A percentile compares a stretch with the other conserved stretches of the same genome.
Evolutionary conservation across 2,329 filamentous ascomycete species (phyloP).

Genomic region (Beauveria sp.): DNA sequence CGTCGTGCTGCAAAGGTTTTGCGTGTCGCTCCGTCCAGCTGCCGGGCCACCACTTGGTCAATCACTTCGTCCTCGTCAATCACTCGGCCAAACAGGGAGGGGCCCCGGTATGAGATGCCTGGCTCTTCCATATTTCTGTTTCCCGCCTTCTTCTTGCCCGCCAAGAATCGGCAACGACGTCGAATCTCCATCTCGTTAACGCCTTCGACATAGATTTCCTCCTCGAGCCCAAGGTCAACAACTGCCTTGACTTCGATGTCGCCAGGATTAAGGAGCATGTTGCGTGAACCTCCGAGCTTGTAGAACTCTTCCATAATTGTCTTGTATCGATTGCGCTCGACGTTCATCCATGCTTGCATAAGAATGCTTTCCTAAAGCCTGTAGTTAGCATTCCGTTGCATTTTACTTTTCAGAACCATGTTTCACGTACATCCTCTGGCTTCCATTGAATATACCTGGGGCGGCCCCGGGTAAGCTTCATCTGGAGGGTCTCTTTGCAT

Average conservation of each 20-base stretch:
- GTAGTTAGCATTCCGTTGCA: background rate
- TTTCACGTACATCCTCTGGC: constrained; percentile 38
- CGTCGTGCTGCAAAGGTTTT: constrained; percentile 12
- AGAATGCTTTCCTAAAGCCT: background rate
- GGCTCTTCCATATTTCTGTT: constrained; percentile 16
- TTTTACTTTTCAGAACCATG: background rate
- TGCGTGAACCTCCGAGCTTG: constrained; percentile 2
- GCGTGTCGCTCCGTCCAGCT: constrained; percentile 19
- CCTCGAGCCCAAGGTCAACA: background rate
- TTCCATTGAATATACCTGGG: constrained; percentile 43
- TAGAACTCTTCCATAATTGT: background rate
- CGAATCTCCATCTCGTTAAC: constrained; percentile 11
- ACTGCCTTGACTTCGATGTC: constrained; percentile 5
- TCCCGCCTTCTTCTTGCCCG: constrained; percentile 1
- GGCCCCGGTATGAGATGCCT: constrained; percentile 3
- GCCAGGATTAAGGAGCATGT: constrained; percentile 6
- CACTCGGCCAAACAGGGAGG: background rate
- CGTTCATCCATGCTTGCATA: background rate
- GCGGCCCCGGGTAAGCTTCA: constrained; percentile 46
- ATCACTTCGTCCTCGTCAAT: constrained; percentile 26
- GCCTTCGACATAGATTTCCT: background rate
- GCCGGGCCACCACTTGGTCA: constrained; percentile 21
- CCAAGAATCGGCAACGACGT: constrained; percentile 2
- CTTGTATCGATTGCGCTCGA: background rate
- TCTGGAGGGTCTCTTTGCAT: constrained; percentile 45